Evolutionary conservation across 2,329 filamentous ascomycete genomes (phyloP).

Genomic region (Colletotrichum sp.): DNA sequence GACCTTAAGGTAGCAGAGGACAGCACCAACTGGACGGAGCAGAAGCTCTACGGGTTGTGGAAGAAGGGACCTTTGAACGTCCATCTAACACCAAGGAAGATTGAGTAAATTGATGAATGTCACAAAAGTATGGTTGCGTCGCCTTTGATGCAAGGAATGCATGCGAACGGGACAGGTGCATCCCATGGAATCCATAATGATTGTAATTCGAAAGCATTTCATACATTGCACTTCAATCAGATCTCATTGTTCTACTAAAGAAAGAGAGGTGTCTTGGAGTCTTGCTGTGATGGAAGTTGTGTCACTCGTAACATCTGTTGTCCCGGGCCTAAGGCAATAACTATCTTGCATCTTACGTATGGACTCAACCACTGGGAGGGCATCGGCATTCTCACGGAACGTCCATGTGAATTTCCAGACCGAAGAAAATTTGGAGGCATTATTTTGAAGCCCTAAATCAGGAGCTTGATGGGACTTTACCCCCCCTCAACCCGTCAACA

Average conservation of each 20-base stretch:
- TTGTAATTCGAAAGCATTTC: not conserved
- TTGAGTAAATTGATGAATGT: no score
- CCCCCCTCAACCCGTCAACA: not conserved
- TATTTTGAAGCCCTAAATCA: not conserved
- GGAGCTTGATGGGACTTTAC: not conserved
- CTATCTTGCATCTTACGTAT: not conserved
- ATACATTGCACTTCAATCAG: not conserved
- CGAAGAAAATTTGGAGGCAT: not conserved
- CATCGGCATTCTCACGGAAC: fast-evolving
- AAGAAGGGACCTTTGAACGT: conserved; percentile 16
- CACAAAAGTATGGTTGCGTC: no score
- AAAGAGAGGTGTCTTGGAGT: not conserved
- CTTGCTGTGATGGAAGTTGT: not conserved
- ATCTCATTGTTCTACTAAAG: not conserved
- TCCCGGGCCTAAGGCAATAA: not conserved
- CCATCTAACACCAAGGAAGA: not conserved
- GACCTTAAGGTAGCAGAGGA: conserved; percentile 43
- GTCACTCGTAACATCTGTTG: not conserved
- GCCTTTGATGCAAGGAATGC: not conserved
- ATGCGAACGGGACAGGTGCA: not conserved
- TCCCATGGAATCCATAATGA: not conserved
- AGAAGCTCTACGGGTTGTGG: not conserved
- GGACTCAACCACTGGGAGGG: not conserved
- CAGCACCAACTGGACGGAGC: conserved; percentile 39
- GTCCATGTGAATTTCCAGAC: not conserved